Evolutionary conservation across 148 eudicot species (phyloP).

Genomic region (Mesembryanthemum crystallinum): DNA sequence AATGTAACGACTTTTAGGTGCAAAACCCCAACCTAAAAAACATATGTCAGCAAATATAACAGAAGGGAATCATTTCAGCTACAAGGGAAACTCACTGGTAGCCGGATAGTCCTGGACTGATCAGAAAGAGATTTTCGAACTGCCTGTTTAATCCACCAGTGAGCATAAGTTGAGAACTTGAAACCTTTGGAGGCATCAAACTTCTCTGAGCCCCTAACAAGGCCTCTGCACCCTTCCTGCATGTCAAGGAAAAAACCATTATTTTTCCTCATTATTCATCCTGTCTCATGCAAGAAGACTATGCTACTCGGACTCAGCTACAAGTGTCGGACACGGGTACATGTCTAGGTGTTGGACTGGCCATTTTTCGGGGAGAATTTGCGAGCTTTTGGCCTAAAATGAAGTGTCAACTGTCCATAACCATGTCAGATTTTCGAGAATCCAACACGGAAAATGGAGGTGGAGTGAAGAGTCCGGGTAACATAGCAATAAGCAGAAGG

Average conservation of each 20-base stretch:
- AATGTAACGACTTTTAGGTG: not conserved
- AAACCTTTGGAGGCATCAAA: conserved; percentile 96
- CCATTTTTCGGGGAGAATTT: too few species aligned
- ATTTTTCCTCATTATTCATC: not conserved
- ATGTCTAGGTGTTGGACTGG: too few species aligned
- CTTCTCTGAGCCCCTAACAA: conserved; percentile 81
- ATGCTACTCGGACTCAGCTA: too few species aligned
- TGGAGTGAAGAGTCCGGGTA: too few species aligned
- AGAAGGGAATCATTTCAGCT: too few species aligned
- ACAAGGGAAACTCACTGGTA: conserved; percentile 55
- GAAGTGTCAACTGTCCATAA: too few species aligned
- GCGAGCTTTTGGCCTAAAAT: too few species aligned
- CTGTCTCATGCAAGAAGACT: conserved; percentile 7
- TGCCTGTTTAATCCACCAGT: conserved; percentile 99
- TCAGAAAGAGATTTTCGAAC: conserved; percentile 84
- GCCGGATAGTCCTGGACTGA: conserved; percentile 74
- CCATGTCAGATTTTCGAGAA: too few species aligned
- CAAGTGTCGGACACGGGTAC: too few species aligned
- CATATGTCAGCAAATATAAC: too few species aligned
- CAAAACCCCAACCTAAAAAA: not conserved
- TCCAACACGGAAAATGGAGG: too few species aligned
- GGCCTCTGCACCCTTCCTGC: conserved; percentile 96
- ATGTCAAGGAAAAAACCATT: conserved; percentile 8
- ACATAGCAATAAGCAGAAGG: not conserved
- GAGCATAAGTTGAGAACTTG: conserved; percentile 96